A percentile compares a stretch with the other conserved stretches of the same genome.
Evolutionary conservation across 805 yeast genomes (phyloP).

Genomic region (Kodamaea laetipori): DNA sequence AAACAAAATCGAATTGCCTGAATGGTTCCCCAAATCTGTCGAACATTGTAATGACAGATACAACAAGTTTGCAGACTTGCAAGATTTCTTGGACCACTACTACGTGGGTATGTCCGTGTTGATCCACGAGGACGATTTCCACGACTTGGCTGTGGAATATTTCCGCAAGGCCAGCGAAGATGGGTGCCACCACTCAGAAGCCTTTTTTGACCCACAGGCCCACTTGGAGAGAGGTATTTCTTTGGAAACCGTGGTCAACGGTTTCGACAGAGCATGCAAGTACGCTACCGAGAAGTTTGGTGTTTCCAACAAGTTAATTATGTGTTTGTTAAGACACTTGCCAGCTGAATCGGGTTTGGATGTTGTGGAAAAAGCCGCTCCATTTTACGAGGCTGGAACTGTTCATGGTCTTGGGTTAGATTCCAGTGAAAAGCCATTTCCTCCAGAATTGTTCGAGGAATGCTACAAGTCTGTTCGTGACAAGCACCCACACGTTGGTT

Average conservation of each 20-base stretch:
- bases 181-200: slow-evolving; percentile 71
- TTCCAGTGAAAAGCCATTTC: slow-evolving; percentile 76
- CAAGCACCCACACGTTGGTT: slow-evolving; percentile 53
- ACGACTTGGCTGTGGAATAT: slow-evolving; percentile 75
- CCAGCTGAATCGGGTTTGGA: slow-evolving; percentile 60
- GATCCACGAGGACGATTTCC: slow-evolving; percentile 68
- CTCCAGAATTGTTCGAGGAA: slow-evolving; percentile 67
- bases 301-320: slow-evolving; percentile 69
- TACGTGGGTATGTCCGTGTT: slow-evolving; percentile 82
- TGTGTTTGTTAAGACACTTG: slow-evolving; percentile 80
- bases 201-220: slow-evolving; percentile 84
- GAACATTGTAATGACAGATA: slow-evolving; percentile 56
- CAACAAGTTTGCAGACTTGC: slow-evolving; percentile 62
- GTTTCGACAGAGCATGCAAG: slow-evolving; percentile 68
- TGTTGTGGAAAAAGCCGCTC: slow-evolving; percentile 55
- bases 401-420: slow-evolving; percentile 82
- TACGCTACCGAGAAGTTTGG: slow-evolving; percentile 61
- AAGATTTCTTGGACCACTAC: slow-evolving; percentile 77
- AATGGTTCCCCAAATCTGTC: slow-evolving; percentile 58
- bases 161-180: slow-evolving; percentile 59
- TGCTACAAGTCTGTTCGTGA: slow-evolving; percentile 56
- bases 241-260: slow-evolving; percentile 61
- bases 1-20: slow-evolving; percentile 63
- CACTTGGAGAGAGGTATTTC: slow-evolving; percentile 68
- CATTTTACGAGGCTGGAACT: slow-evolving; percentile 44